A percentile compares a stretch with the other conserved stretches of the same genome.
Conservation (phyloP, 148 eudicot species). For the Silene conica region DNA sequence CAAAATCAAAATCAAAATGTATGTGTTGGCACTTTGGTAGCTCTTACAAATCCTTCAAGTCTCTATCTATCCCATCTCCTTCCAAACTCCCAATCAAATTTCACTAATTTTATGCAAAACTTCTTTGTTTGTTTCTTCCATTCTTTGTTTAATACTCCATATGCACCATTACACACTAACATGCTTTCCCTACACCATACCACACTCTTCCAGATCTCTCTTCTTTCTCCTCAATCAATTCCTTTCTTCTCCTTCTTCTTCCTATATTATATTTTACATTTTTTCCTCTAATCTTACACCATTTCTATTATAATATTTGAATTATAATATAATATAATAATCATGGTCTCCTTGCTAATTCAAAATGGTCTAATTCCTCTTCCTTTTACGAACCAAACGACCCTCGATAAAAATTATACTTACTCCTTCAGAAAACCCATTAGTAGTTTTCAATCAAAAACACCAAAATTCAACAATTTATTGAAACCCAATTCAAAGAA, state of each 20-base stretch:
- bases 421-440: slow-evolving; percentile 8
- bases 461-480: slow-evolving; percentile 21
- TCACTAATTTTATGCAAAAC: neutral
- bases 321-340: neutral
- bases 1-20: neutral
- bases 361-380: slow-evolving; percentile 11
- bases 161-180: neutral
- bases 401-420: neutral
- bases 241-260: neutral
- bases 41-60: neutral
- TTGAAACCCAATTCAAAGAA: slow-evolving; percentile 12
- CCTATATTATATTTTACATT: neutral
- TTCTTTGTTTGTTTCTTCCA: neutral
- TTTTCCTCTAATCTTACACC: neutral
- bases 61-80: neutral
- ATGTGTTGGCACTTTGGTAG: neutral
- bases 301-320: no score
- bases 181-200: slow-evolving; percentile 21
- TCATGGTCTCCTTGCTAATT: slow-evolving; percentile 20
- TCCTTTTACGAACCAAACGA: slow-evolving; percentile 10
- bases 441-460: slow-evolving; percentile 20
- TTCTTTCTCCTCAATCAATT: slow-evolving; percentile 1
- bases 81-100: no score
- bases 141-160: no score
- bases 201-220: slow-evolving; percentile 25